A percentile compares a stretch with the other conserved stretches of the same genome.
Conservation (phyloP, 306 rosid genomes). For the Citrullus amarus region DNA sequence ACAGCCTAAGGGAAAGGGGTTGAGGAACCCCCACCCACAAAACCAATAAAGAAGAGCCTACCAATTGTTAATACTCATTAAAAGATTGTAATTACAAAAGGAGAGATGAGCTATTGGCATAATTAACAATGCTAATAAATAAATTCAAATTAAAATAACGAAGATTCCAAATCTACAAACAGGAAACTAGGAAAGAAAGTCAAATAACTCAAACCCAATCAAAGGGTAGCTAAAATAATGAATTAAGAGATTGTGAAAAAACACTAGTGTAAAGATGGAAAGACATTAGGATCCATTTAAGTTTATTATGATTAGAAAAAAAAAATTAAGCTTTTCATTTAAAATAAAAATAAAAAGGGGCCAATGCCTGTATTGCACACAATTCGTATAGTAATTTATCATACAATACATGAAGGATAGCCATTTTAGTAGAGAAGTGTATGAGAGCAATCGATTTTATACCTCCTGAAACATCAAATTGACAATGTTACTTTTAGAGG, state of each 20-base stretch:
- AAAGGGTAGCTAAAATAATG: background rate
- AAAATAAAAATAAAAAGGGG: background rate
- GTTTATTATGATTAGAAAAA: too few relatives aligned
- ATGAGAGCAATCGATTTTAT: background rate
- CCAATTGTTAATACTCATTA: too few relatives aligned
- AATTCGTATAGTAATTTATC: background rate
- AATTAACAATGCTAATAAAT: background rate
- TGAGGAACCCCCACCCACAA: too few relatives aligned
- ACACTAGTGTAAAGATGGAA: background rate
- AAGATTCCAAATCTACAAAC: background rate
- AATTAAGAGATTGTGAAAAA: background rate
- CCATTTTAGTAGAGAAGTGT: background rate
- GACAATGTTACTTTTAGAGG: background rate
- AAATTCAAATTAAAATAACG: background rate
- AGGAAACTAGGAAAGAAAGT: background rate
- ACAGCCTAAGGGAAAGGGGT: too few relatives aligned
- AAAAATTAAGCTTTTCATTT: too few relatives aligned
- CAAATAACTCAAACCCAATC: background rate
- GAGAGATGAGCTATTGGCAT: background rate
- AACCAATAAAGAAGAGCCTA: too few relatives aligned
- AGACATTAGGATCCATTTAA: background rate
- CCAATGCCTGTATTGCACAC: background rate
- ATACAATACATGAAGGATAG: background rate
- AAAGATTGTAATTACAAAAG: background rate
- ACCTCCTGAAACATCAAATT: background rate